Percentiles rank a stretch among this genome's conserved stretches.
phyloP scores from a whole-genome alignment of 1,139 yeast species.

The Pichia cactophila region DNA sequence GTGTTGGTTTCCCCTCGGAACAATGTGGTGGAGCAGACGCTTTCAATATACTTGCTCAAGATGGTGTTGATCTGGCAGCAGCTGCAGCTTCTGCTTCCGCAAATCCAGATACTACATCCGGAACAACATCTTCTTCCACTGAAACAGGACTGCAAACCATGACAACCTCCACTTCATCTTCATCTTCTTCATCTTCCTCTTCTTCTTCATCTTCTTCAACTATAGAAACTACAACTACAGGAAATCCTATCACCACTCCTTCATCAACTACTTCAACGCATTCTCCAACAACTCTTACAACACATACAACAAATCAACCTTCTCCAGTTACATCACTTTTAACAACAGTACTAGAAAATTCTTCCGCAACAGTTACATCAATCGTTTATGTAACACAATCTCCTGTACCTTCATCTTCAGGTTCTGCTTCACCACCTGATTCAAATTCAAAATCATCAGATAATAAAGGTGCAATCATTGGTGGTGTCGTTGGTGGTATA shows the following conservation, averaged over 20 bases:
- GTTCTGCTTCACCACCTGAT: conserved; percentile 7
- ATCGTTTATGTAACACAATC: conserved; percentile 23
- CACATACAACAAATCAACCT: conserved; percentile 12
- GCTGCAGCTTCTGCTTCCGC: conserved; percentile 21
- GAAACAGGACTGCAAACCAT: conserved; percentile 11
- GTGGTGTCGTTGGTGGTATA: conserved; percentile 65
- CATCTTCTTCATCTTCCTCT: conserved; percentile 21
- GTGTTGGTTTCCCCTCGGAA: conserved; percentile 31
- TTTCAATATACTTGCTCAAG: conserved; percentile 28
- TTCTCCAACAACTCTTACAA: background rate
- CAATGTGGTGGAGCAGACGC: conserved; percentile 39
- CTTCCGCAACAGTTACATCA: conserved; percentile 21
- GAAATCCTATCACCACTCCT: conserved; percentile 11
- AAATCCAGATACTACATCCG: conserved; percentile 15
- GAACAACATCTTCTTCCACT: conserved; percentile 11
- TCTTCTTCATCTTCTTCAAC: background rate
- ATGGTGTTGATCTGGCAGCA: conserved; percentile 23
- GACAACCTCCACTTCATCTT: conserved; percentile 18
- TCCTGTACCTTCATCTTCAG: conserved; percentile 14
- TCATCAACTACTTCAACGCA: background rate
- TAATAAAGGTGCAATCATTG: conserved; percentile 51
- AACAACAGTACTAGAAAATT: conserved; percentile 18
- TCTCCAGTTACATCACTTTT: conserved; percentile 22
- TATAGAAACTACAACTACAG: conserved; percentile 11
- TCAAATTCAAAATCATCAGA: conserved; percentile 14